Conservation (phyloP, 192 early-diverging fungal species). For the Coemansia sp. region DNA sequence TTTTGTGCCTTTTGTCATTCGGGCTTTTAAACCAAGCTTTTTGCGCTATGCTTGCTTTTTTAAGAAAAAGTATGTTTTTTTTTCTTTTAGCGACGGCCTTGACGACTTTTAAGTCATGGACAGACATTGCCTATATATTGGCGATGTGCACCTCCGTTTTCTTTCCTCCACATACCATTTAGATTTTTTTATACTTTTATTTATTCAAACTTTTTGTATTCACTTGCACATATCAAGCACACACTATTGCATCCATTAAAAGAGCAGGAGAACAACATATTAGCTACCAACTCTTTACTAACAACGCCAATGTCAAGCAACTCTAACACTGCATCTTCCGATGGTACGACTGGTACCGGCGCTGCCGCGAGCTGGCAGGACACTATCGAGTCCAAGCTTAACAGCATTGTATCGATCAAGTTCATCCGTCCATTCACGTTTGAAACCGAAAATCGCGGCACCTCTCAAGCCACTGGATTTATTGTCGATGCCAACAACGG, state of each 20-base stretch:
- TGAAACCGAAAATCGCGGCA: slow-evolving; percentile 25
- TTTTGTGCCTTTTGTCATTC: neutral
- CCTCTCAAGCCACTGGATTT: slow-evolving; percentile 65
- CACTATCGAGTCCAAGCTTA: slow-evolving; percentile 28
- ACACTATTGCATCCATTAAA: neutral
- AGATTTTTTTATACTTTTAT: neutral
- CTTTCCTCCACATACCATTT: neutral
- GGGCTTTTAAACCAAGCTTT: neutral
- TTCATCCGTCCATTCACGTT: slow-evolving; percentile 35
- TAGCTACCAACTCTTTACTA: neutral
- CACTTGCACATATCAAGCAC: neutral
- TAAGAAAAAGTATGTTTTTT: neutral
- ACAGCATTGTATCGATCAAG: slow-evolving; percentile 46
- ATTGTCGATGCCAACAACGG: slow-evolving; percentile 73
- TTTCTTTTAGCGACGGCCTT: neutral
- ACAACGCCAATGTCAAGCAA: neutral
- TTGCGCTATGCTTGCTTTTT: neutral
- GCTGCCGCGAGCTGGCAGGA: slow-evolving; percentile 21
- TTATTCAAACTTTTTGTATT: neutral
- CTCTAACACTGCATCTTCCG: neutral
- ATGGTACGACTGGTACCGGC: neutral
- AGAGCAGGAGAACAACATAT: neutral
- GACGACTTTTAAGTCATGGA: neutral
- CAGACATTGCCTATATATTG: neutral
- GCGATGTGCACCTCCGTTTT: neutral